phyloP scores from a whole-genome alignment of 177 flowering plant genomes.

The Tripterygium wilfordii region DNA sequence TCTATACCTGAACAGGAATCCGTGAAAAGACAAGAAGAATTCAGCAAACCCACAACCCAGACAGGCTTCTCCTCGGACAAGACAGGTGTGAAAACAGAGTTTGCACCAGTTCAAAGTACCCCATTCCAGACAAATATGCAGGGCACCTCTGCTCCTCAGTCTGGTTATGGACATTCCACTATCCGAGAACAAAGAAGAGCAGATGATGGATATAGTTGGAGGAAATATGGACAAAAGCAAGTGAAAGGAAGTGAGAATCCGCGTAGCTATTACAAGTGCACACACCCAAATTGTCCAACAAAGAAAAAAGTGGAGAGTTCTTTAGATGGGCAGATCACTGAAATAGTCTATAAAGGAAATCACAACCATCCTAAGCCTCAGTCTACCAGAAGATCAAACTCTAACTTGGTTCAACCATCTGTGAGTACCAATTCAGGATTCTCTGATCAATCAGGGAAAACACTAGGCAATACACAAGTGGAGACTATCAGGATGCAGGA shows the following conservation, averaged over 20 bases:
- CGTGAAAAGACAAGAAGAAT: conserved; percentile 23
- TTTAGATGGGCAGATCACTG: conserved; percentile 77
- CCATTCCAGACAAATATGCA: conserved; percentile 13
- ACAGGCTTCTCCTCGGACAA: conserved; percentile 19
- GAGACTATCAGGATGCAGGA: conserved; percentile 56
- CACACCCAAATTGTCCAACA: conserved; percentile 63
- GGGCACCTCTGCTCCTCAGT: conserved; percentile 14
- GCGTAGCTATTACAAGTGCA: conserved; percentile 85
- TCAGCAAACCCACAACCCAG: conserved; percentile 16
- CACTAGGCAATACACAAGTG: conserved; percentile 15
- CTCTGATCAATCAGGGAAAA: conserved; percentile 23
- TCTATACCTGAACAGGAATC: conserved; percentile 22
- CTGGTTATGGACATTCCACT: conserved; percentile 17
- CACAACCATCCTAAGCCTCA: conserved; percentile 92
- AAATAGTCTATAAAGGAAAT: conserved; percentile 79
- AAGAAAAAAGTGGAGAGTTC: conserved; percentile 88
- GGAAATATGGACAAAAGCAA: conserved; percentile 91
- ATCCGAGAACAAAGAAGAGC: conserved; percentile 53
- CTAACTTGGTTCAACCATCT: conserved; percentile 28
- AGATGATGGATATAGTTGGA: conserved; percentile 93
- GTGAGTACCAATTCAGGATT: conserved; percentile 16
- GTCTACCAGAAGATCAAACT: conserved; percentile 45
- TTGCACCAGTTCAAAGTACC: conserved; percentile 14
- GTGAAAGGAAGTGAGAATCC: conserved; percentile 91
- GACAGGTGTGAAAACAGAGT: conserved; percentile 22